A percentile compares a stretch with the other conserved stretches of the same genome.
Conservation (phyloP, 1,139 yeast species). For the Hemisphaericaspora lyxosophila region DNA sequence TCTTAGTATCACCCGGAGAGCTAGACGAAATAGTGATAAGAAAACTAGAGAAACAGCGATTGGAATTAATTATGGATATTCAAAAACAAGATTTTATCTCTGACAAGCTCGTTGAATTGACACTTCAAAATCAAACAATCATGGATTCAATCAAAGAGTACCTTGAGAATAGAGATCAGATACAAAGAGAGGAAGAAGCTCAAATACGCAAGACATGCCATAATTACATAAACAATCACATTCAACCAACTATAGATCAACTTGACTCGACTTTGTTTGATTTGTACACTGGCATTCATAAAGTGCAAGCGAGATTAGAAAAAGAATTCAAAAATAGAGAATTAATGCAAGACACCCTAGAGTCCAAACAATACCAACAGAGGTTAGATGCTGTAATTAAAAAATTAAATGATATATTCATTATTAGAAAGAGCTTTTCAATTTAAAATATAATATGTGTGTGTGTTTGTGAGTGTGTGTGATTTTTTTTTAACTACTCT, state of each 20-base stretch:
- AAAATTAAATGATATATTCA: conserved; percentile 18
- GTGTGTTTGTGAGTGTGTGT: no score
- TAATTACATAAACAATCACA: conserved; percentile 15
- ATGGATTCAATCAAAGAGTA: conserved; percentile 41
- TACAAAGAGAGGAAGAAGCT: conserved; percentile 16
- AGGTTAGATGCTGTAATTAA: conserved; percentile 23
- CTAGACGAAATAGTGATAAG: conserved; percentile 8
- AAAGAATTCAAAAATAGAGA: conserved; percentile 9
- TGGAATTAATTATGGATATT: conserved; percentile 40
- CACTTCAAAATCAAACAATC: conserved; percentile 41
- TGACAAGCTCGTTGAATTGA: conserved; percentile 32
- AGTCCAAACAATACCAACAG: conserved; percentile 17
- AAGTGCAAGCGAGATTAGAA: conserved; percentile 12
- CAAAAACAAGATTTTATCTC: conserved; percentile 44
- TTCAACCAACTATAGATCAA: conserved; percentile 16
- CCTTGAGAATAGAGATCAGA: conserved; percentile 24
- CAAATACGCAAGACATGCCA: conserved; percentile 12
- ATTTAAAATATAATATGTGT: neutral
- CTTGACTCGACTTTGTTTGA: conserved; percentile 18
- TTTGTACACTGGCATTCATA: conserved; percentile 12
- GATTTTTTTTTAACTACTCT: neutral
- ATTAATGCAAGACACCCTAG: conserved; percentile 7
- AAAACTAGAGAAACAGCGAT: conserved; percentile 34
- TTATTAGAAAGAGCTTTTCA: neutral
- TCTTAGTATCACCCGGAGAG: neutral